Base-by-base conservation (phyloP, 768 basidiomycete genomes). In the Mycena amicta region DNA sequence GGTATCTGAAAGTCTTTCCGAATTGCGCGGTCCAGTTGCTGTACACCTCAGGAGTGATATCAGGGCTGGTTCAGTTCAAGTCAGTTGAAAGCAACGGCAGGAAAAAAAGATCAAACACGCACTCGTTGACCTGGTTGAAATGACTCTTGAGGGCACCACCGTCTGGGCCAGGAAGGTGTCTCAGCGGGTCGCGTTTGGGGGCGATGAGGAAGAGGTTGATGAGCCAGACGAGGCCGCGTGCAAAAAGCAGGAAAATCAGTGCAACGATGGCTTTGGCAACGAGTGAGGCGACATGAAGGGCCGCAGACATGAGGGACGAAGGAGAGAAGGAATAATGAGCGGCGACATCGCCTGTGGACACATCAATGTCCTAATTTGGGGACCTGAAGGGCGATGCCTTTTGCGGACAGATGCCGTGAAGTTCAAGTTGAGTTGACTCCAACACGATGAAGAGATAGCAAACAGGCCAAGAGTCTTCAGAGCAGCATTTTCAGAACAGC, bases 1-100 rank as follows among this genome's bases (percentile, higher is more conserved):
- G 79, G 55, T 83, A 82, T 40, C 79, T 69, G 57, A 83, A 81
- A 1, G 82, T 84, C 59, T 77, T 77, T 12, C 83, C 84, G 67
- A 75, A 81, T 16, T 60, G 67, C 54, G 70, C 71, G 25, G 72
- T 70, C 81, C 81, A 84, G 20, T 75, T 70, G 16, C 74, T 70
- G 61, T 83, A 74, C 1, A 75, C 76, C 4, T 69, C 64, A 6
- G 75, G 67, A 59, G 77, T 80, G 26, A 72, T 55, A 50, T 72
- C 68, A 6, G 83, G 83, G 56, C 83, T 85, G 25, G 45, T 41
- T 40, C n/a, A 51, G n/a, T n/a, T n/a, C n/a, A n/a, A n/a, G n/a
- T n/a, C 55, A 41, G 25, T 22, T 30, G 13, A 28, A 25, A 47
- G 22, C 49, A 50, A 8, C 3, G 23, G 22, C 20, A 23, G 27